Base-by-base conservation (phyloP, 1,284 basidiomycete genomes). In the Amylostereum areolatum region DNA sequence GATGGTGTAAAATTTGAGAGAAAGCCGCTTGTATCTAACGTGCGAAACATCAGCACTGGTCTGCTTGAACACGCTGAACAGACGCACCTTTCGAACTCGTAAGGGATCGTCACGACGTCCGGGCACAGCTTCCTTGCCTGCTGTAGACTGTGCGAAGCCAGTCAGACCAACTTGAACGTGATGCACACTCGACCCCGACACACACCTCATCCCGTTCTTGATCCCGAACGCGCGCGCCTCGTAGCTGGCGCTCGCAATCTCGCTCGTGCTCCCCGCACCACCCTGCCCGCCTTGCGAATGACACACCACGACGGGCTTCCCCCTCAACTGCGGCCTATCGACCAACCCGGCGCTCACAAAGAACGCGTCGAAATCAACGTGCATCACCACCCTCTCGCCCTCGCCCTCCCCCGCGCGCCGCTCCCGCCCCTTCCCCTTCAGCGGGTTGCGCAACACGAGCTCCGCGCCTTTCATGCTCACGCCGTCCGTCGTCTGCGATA, bases 351-450 rank as follows among this genome's bases (percentile, higher is more conserved):
- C 93, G 1, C 89, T 85, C 9, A 97, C 94, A 62, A 99, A 99
- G 74, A 98, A 99, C 60, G 88, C 92, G 63, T 99, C 96, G 60
- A 99, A 98, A 66, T 97, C 94, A 60, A 92, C 91, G 60, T 97
- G 94, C 80, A 97, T 88, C 58, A 96, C 88, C 12, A 91, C 80
- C 10, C 80, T 75, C 43, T 85, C 79, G 32, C 73, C 66, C 10
- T 67, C 66, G 6, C 58, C 60, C 27, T 65, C 62, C 1, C 55
- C 43, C 45, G 63, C 69, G 39, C 67, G 77, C 50, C 73, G 76
- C 30, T 66, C 76, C 60, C 87, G 85, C 25, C 75, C 78, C 59
- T 82, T 82, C 49, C 64, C 69, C 59, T 75, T 77, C 27, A 69
- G 66, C 4, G 76, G 72, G 8, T 74, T 75, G 50, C 62, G 64